A percentile compares a stretch with the other conserved stretches of the same genome.
phyloP scores from a whole-genome alignment of 2,329 filamentous ascomycete genomes.

The Pseudopithomyces maydicus region DNA sequence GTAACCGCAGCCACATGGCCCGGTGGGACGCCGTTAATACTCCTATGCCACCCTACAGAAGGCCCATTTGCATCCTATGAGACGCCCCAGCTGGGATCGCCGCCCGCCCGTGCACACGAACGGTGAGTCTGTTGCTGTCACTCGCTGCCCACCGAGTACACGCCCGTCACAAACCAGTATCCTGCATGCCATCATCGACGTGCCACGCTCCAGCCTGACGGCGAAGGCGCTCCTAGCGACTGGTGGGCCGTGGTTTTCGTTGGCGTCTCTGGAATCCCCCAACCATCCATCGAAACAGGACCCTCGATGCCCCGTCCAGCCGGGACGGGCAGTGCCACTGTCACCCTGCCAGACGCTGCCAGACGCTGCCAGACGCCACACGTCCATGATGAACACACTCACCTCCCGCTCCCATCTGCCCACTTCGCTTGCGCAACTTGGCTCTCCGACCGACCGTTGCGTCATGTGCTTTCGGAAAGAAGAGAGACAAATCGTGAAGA shows the following conservation, averaged over 20 bases:
- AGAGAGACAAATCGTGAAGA: neutral
- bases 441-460: neutral
- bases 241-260: neutral
- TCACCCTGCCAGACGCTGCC: slow-evolving; percentile 1
- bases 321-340: neutral
- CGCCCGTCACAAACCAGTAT: neutral
- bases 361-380: neutral
- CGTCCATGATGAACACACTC: neutral
- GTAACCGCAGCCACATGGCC: slow-evolving; percentile 9
- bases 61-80: slow-evolving; percentile 4
- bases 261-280: neutral
- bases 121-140: slow-evolving; percentile 4
- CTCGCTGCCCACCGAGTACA: neutral
- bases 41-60: slow-evolving; percentile 4
- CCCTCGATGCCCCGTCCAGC: neutral
- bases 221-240: neutral
- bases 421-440: neutral
- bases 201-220: neutral
- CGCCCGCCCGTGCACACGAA: neutral
- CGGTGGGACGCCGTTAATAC: slow-evolving; percentile 11
- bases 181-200: neutral
- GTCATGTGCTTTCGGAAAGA: neutral
- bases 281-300: neutral
- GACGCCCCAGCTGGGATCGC: slow-evolving; percentile 1
- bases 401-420: neutral